These are phyloP conservation scores for Abrus pulchellus DNA, from an alignment of 306 rosid species.

Conservation along the genomic window DNA sequence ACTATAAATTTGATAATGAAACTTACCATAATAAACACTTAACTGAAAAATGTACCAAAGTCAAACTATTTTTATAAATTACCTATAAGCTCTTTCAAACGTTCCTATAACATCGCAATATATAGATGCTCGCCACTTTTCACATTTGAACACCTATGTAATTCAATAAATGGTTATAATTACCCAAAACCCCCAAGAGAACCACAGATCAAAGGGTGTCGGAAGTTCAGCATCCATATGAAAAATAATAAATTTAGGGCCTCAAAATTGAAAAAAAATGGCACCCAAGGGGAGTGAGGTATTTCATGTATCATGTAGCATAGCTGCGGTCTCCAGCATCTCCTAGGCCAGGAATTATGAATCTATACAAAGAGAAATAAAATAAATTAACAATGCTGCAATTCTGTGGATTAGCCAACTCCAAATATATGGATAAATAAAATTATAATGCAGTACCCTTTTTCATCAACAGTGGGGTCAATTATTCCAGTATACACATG, in stretches of 20 bases:
- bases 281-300: background rate
- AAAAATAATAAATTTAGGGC: background rate
- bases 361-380: constrained; percentile 58
- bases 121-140: background rate
- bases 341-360: constrained; percentile 96
- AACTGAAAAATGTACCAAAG: too few species aligned
- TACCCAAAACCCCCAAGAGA: background rate
- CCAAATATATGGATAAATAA: background rate
- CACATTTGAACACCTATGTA: background rate
- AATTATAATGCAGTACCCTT: constrained; percentile 63
- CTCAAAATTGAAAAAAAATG: constrained; percentile 53
- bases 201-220: constrained; percentile 2
- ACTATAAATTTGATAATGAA: too few species aligned
- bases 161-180: background rate
- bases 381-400: constrained; percentile 3
- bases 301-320: constrained; percentile 78
- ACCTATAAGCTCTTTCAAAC: too few species aligned
- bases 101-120: background rate
- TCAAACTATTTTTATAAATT: too few species aligned
- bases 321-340: constrained; percentile 98
- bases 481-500: constrained; percentile 90
- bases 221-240: constrained; percentile 12
- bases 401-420: constrained; percentile 9
- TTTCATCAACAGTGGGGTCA: constrained; percentile 84
- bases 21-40: too few species aligned